A percentile compares a stretch with the other conserved stretches of the same genome.
These are phyloP conservation scores for Podospora australis DNA, from an alignment of 495 filamentous ascomycete species.

Conservation along the genomic window DNA sequence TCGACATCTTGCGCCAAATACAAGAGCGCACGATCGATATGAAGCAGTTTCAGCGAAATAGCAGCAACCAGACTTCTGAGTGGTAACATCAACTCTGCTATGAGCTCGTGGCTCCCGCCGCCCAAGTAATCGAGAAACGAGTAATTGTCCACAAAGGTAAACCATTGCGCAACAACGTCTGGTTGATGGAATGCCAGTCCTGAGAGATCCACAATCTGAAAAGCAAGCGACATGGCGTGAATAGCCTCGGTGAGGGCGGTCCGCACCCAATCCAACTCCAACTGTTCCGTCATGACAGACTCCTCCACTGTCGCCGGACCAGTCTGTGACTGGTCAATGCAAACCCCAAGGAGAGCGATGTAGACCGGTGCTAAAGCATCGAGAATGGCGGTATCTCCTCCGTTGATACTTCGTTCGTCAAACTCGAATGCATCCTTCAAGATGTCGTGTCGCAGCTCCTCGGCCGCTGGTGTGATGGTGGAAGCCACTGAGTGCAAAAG, in stretches of 20 bases:
- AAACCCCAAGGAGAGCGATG: conserved; percentile 28
- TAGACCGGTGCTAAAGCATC: conserved; percentile 36
- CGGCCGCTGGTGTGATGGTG: conserved; percentile 19
- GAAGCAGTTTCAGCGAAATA: conserved; percentile 67
- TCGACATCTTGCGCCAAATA: conserved; percentile 37
- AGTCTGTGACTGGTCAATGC: conserved; percentile 26
- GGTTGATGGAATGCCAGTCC: conserved; percentile 49
- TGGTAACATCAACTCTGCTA: conserved; percentile 52
- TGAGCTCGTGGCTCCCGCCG: conserved; percentile 44
- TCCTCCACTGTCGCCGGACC: conserved; percentile 22
- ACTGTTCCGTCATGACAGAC: conserved; percentile 34
- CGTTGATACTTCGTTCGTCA: conserved; percentile 11
- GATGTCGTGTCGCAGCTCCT: conserved; percentile 21
- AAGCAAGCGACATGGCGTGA: conserved; percentile 66
- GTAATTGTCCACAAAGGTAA: conserved; percentile 57
- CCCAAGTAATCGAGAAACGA: conserved; percentile 59
- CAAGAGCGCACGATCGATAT: conserved; percentile 47
- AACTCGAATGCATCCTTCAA: conserved; percentile 18
- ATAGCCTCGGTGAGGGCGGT: conserved; percentile 59
- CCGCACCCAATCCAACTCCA: conserved; percentile 57
- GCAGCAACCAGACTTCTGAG: conserved; percentile 63
- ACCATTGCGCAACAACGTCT: conserved; percentile 62
- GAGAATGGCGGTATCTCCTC: conserved; percentile 17
- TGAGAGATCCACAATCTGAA: conserved; percentile 58
- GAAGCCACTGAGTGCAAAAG: conserved; percentile 30